Evolutionary conservation across 495 filamentous ascomycete genomes (phyloP).

Genomic region (Aspergillus bridgeri): DNA sequence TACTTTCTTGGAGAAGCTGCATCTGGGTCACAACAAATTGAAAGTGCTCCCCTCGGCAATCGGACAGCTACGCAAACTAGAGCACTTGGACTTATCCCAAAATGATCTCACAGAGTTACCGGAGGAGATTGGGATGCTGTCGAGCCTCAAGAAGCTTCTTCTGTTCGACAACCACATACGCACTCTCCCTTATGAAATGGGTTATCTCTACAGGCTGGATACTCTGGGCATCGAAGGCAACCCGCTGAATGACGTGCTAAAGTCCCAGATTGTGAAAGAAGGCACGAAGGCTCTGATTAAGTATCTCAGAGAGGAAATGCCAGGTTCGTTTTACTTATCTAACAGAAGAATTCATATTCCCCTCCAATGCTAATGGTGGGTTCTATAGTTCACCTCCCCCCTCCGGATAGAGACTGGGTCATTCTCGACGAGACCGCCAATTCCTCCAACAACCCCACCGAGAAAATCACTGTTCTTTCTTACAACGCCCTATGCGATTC

Average conservation of each 20-base stretch:
- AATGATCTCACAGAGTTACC: conserved; percentile 83
- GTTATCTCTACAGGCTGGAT: conserved; percentile 80
- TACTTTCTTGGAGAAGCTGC: conserved; percentile 81
- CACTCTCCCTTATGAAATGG: conserved; percentile 79
- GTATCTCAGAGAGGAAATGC: conserved; percentile 74
- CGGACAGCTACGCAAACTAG: conserved; percentile 73
- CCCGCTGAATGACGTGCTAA: conserved; percentile 67
- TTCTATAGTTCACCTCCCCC: conserved; percentile 54
- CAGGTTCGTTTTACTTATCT: conserved; percentile 57
- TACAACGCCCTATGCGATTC: conserved; percentile 96
- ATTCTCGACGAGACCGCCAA: conserved; percentile 57
- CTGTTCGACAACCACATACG: conserved; percentile 87
- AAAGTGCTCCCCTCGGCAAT: conserved; percentile 70
- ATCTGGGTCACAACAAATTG: conserved; percentile 87
- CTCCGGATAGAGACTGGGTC: conserved; percentile 68
- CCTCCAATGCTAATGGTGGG: conserved; percentile 10
- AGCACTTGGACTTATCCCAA: conserved; percentile 78
- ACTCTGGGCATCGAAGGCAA: conserved; percentile 92
- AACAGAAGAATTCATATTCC: conserved; percentile 4
- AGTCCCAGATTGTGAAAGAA: conserved; percentile 73
- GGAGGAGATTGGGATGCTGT: conserved; percentile 93
- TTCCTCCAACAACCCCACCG: conserved; percentile 29
- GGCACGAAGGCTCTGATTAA: conserved; percentile 83
- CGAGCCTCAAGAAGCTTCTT: conserved; percentile 71
- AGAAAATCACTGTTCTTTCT: conserved; percentile 74